Evolutionary conservation across 2,329 filamentous ascomycete species (phyloP), one percentile per base, ranked within the genome.

Genomic region (Cladosporium sp.): DNA sequence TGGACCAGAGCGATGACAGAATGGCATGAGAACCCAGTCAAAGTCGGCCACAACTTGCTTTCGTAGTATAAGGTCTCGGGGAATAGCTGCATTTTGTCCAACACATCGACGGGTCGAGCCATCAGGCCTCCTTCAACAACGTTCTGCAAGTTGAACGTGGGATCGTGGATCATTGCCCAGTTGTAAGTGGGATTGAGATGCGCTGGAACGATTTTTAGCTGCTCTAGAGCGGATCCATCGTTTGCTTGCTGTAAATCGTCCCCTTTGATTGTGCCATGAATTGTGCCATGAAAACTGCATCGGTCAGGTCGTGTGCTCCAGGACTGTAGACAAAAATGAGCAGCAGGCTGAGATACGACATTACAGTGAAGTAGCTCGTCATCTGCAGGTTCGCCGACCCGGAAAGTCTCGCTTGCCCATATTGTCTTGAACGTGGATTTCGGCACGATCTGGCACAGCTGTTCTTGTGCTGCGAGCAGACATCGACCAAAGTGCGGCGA

Each of bases 141-240:
- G 34, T 65, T 64, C 1, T 57, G 57, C 19, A 65, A 50, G 17
- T 48, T 50, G 58, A 68, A 65, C 10, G 61, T 56, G 2, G 66
- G 62, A 25, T 68, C 65, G 57, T 58, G 64, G 3, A 57, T 56
- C 48, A 68, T 44, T 10, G 65, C 64, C 64, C 65, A 67, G 10
- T 58, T 48, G 1, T 28, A 28, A 7, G 25, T 22, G 2, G 57
- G 32, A 3, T 59, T 39, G 35, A 67, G 61, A 13, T 51, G 50
- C 7, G 20, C n/a, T 4, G 40, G 25, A 9, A 28, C 32, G 20
- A 58, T 47, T 1, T 24, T 9, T 3, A 58, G 24, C 15, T 22
- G 22, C 6, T 56, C 24, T 15, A 28, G 17, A 15, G n/a, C 28
- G 9, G 25, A 19, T 12, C 8, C 25, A 3, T 32, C 13, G 20